These are phyloP conservation scores for Calocera viscosa DNA, from an alignment of 768 basidiomycete species.

Conservation along the genomic window DNA sequence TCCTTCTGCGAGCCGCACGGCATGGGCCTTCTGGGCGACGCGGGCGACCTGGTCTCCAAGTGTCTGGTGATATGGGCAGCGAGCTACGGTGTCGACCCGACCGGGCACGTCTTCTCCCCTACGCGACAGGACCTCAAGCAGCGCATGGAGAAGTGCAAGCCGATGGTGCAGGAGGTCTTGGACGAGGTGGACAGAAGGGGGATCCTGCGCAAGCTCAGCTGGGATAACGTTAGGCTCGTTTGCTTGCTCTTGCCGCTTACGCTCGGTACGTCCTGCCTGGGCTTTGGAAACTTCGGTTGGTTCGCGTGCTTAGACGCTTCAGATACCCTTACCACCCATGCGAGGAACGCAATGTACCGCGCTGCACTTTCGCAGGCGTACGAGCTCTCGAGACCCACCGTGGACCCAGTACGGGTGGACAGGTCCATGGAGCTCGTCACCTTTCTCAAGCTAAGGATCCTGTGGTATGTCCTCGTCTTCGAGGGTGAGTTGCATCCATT, in stretches of 20 bases:
- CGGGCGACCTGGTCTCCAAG: conserved; percentile 66
- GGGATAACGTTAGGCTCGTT: conserved; percentile 75
- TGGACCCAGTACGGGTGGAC: conserved; percentile 37
- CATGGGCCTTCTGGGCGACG: conserved; percentile 47
- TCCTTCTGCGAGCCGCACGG: conserved; percentile 44
- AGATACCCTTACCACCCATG: conserved; percentile 17
- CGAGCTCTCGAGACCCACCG: conserved; percentile 49
- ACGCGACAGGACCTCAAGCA: conserved; percentile 25
- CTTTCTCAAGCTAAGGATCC: conserved; percentile 59
- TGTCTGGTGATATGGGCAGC: conserved; percentile 78
- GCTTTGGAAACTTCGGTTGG: background rate
- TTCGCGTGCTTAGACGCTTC: conserved; percentile 11
- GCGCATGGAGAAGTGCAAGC: conserved; percentile 45
- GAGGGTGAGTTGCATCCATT: conserved; percentile 35
- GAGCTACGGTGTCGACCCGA: conserved; percentile 64
- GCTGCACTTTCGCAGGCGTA: conserved; percentile 71
- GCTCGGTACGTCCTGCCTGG: conserved; percentile 47
- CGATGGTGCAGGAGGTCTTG: conserved; percentile 65
- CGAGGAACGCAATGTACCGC: conserved; percentile 56
- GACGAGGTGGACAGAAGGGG: conserved; percentile 68
- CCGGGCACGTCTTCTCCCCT: background rate
- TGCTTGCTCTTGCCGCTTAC: conserved; percentile 71
- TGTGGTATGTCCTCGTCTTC: conserved; percentile 80
- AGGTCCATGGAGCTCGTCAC: conserved; percentile 45
- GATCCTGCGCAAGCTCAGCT: conserved; percentile 64